Base-by-base conservation (phyloP, 2,329 filamentous ascomycete genomes). In the Colletotrichum sp. region DNA sequence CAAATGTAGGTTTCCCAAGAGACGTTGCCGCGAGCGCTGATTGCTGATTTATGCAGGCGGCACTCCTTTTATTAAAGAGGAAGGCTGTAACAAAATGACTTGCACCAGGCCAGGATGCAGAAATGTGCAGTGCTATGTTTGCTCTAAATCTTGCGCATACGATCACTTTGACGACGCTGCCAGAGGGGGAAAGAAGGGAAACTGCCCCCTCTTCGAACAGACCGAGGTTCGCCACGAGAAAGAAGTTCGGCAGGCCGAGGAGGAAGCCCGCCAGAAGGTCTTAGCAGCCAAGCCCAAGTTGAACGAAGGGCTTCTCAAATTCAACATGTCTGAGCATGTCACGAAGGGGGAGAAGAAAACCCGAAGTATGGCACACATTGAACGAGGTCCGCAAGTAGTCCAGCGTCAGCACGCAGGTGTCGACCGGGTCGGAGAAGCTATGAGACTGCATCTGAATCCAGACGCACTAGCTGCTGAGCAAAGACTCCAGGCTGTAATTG, bases 61-160 rank as follows among this genome's bases (percentile, higher is more conserved):
- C n/a, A 90, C 92, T n/a, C 92, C 93, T 0, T 97, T 96, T 79
- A 90, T 98, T 82, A 98, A 98, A 81, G 90, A 93, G 43, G 82
- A 86, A 36, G 95, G 95, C 4, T 98, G 95, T 86, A 98, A 98
- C 85, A 96, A 96, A 84, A 95, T 98, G 90, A 89, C 83, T 0
- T 98, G 95, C 82, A 87, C 90, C 0, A 88, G 89, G n/a, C 67
- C 80, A 55, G 84, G 85, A 2, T 93, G 91, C 75, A 7, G 71
- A 4, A 90, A 91, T 60, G 80, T 89, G 0, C 90, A 92, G 78
- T 94, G 93, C 81, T 95, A 96, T 79, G 88, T 95, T 57, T 98
- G 95, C 84, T 92, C 92, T 26, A 87, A 93, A 79, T 90, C 91
- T 2, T 90, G 88, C 72, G 84, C 90, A 72, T 97, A 98, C 80